Base-by-base conservation (phyloP, 371 early-diverging fungal genomes). In the Capniomyces stellatus region DNA sequence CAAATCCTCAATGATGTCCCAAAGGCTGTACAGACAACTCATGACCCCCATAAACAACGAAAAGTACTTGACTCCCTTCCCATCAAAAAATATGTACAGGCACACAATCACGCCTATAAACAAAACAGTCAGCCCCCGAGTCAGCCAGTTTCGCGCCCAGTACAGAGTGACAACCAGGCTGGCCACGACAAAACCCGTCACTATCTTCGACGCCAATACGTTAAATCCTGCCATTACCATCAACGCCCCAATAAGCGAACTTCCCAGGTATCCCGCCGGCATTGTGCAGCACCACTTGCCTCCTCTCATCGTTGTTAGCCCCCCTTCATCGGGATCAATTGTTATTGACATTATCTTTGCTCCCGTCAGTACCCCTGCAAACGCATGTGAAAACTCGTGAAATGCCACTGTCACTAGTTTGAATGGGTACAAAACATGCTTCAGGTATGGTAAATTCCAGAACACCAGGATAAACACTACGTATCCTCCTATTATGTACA, bases 1-100 rank as follows among this genome's bases (percentile, higher is more conserved):
- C 4, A 93, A 71, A 71, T 91, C 92, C 52, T 95, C 93, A 49
- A 93, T 62, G 58, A 93, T 92, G 72, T 95, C 96, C 83, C 90
- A 89, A 15, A 92, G 75, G 55, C 83, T 76, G 62, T 95, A 92
- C 24, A 89, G 71, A 24, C 86, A 81, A 2, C 80, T 81, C 96
- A 95, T 92, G 31, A 85, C 83, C 43, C 92, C 95, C 54, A 92
- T 69, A 67, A 94, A 94, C 13, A 92, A 72, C 3, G 89, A 84
- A 63, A 90, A 83, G 56, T 89, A 92, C 39, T 79, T 73, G 23
- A 94, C 71, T 21, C 82, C 83, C 6, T 64, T 71, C 1, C 81
- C 83, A 22, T 75, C 69, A 1, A 79, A 70, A n/a, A 83, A 66
- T 75, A 81, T 83, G 91, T 90, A 91, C 12, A 92, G 67, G n/a